Evolutionary conservation across 1,284 basidiomycete genomes (phyloP).

Genomic region (Schizophyllum amplum): DNA sequence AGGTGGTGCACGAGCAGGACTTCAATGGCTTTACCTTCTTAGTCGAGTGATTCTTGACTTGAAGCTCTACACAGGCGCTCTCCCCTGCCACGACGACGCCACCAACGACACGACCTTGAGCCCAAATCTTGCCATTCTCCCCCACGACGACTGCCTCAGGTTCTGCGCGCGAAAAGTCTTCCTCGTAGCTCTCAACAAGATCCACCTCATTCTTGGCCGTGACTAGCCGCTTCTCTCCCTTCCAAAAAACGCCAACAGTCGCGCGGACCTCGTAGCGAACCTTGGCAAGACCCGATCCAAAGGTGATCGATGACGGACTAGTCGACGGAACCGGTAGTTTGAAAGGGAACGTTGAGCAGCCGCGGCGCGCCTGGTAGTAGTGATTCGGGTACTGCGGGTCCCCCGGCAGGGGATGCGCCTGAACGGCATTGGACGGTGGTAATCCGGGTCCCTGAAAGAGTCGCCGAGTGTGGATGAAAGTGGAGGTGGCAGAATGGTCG

Average conservation of each 20-base stretch:
- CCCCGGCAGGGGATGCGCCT: conserved; percentile 43
- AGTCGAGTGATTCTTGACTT: conserved; percentile 69
- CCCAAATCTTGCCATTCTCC: conserved; percentile 72
- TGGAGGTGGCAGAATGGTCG: conserved; percentile 69
- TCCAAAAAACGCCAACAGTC: conserved; percentile 64
- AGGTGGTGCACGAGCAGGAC: conserved; percentile 2
- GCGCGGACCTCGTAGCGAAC: conserved; percentile 65
- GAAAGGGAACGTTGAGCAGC: conserved; percentile 68
- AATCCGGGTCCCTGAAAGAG: conserved; percentile 73
- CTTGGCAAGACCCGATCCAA: conserved; percentile 56
- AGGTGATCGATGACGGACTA: conserved; percentile 60
- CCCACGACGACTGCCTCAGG: conserved; percentile 57
- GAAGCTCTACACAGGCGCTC: conserved; percentile 60
- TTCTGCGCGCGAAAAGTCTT: conserved; percentile 26
- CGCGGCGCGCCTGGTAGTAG: conserved; percentile 61
- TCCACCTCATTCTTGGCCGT: conserved; percentile 52
- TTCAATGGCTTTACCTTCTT: conserved; percentile 48
- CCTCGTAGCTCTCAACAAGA: conserved; percentile 49
- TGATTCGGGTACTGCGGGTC: conserved; percentile 50
- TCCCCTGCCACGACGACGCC: conserved; percentile 58
- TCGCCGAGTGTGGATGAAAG: conserved; percentile 58
- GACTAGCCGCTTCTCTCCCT: conserved; percentile 59
- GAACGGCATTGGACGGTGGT: conserved; percentile 72
- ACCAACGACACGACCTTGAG: conserved; percentile 55
- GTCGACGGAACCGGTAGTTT: conserved; percentile 55